Base-by-base conservation (phyloP, 257 asterid genomes). In the Salvia splendens region DNA sequence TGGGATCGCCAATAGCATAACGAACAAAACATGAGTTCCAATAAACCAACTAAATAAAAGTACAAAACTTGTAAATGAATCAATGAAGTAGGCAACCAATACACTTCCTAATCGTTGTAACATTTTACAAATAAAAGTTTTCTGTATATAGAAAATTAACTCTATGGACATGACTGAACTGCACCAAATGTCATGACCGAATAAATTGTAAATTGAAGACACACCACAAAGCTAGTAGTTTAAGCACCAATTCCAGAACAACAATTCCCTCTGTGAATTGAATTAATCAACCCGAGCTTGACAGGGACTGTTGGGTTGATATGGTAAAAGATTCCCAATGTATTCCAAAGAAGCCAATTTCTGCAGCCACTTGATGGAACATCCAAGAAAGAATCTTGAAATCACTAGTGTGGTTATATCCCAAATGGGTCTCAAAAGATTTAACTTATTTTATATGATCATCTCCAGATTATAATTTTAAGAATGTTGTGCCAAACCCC, bases 1-100 rank as follows among this genome's bases (percentile, higher is more conserved):
- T 86, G 82, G 55, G 65, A 78, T 73, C 61, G 73, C 55, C 75
- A 77, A 62, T 43, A 49, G 57, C 38, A 70, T 11, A 43, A 51
- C 20, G 50, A 65, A 72, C 71, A 72, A 48, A 54, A 58, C 64
- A 46, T 35, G 63, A 74, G 46, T 51, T 59, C 41, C 47, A 16
- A 59, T 55, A 58, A 42, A 43, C 49, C 28, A 71, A 77, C 40
- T 56, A 28, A 42, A 46, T 14, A 68, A 45, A 67, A 30, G 9
- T 64, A 49, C 12, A 45, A 67, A 30, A 6, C 61, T 49, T 14
- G 59, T 64, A 12, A 20, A 35, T 49, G 58, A 64, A 61, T 64
- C 15, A 20, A 35, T 49, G 58, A 64, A 61, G 51, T 28, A 57
- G n/a, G 51, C 43, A 55, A 35, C 54, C 14, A 49, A 35, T 24